Evolutionary conservation across 2,329 filamentous ascomycete genomes (phyloP).

Genomic region (Dryadomyces quercus-mongolicae): DNA sequence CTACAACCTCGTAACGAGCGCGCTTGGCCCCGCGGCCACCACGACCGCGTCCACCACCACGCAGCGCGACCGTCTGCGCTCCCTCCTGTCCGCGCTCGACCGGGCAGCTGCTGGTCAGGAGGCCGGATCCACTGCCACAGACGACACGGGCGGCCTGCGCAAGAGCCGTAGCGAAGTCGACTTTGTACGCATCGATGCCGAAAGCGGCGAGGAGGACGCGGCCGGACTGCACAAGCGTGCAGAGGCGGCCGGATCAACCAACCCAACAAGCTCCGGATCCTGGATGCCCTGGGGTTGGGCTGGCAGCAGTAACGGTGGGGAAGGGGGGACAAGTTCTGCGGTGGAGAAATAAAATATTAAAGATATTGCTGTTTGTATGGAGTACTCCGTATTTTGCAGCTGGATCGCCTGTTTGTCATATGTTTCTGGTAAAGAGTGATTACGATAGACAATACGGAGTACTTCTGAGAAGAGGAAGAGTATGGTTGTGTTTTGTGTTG

Average conservation of each 20-base stretch:
- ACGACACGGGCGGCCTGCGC: constrained; percentile 43
- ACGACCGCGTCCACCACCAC: constrained; percentile 66
- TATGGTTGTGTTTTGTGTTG: background rate
- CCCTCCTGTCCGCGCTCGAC: constrained; percentile 67
- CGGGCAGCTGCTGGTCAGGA: constrained; percentile 17
- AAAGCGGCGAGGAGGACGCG: constrained; percentile 45
- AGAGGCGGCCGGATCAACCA: background rate
- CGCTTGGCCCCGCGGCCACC: constrained; percentile 51
- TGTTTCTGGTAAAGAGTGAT: background rate
- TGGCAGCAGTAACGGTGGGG: constrained; percentile 9
- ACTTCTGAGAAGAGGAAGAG: background rate
- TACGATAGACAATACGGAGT: background rate
- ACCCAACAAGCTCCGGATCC: constrained; percentile 17
- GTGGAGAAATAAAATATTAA: constrained; percentile 20
- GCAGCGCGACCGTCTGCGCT: constrained; percentile 65
- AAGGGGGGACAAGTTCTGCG: constrained; percentile 24
- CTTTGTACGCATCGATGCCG: constrained; percentile 73
- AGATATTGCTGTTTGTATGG: background rate
- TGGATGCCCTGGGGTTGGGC: constrained; percentile 41
- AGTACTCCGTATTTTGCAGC: background rate
- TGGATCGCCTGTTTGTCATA: background rate
- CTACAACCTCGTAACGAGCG: constrained; percentile 64
- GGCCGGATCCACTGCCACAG: background rate
- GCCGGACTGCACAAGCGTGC: constrained; percentile 14
- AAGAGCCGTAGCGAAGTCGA: constrained; percentile 80